Percentiles rank a stretch among this genome's conserved stretches.
phyloP scores from a whole-genome alignment of 306 rosid species.

The Fragaria ananassa region DNA sequence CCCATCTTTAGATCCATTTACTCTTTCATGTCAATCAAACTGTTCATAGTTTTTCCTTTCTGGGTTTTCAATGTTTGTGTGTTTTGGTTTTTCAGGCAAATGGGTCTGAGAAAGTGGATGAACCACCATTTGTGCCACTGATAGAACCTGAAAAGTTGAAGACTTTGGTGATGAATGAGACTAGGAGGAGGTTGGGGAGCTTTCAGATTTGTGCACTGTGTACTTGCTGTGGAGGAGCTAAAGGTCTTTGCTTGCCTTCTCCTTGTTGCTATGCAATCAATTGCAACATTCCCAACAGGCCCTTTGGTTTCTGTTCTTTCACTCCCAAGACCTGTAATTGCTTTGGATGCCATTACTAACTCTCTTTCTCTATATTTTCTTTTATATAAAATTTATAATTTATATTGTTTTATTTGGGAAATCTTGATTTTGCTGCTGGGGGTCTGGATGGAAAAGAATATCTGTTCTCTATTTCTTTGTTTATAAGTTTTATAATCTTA shows the following conservation, averaged over 20 bases:
- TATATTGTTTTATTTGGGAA: slow-evolving; percentile 40
- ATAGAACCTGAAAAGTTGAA: slow-evolving; percentile 56
- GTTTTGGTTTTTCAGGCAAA: slow-evolving; percentile 49
- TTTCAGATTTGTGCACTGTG: slow-evolving; percentile 92
- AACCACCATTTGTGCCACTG: slow-evolving; percentile 53
- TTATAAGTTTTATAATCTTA: slow-evolving; percentile 17
- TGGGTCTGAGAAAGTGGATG: slow-evolving; percentile 39
- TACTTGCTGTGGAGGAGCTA: slow-evolving; percentile 97
- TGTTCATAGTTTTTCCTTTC: not conserved
- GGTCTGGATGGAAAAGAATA: slow-evolving; percentile 72
- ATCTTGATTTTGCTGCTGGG: slow-evolving; percentile 41
- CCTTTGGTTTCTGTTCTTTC: slow-evolving; percentile 98
- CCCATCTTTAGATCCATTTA: slow-evolving; percentile 28
- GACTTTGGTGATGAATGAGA: slow-evolving; percentile 73
- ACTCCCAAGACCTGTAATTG: slow-evolving; percentile 98
- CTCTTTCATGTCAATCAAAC: not conserved
- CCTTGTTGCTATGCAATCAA: slow-evolving; percentile 99
- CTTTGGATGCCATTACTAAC: slow-evolving; percentile 87
- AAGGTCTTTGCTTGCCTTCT: slow-evolving; percentile 89
- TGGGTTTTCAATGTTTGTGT: slow-evolving; percentile 39
- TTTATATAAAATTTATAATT: slow-evolving; percentile 25
- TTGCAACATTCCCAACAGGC: slow-evolving; percentile 95
- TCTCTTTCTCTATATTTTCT: slow-evolving; percentile 9
- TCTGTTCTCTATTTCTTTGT: slow-evolving; percentile 57
- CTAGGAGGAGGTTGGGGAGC: slow-evolving; percentile 78